Conservation (phyloP, 2,329 filamentous ascomycete genomes). For the Venturia aucupariae region DNA sequence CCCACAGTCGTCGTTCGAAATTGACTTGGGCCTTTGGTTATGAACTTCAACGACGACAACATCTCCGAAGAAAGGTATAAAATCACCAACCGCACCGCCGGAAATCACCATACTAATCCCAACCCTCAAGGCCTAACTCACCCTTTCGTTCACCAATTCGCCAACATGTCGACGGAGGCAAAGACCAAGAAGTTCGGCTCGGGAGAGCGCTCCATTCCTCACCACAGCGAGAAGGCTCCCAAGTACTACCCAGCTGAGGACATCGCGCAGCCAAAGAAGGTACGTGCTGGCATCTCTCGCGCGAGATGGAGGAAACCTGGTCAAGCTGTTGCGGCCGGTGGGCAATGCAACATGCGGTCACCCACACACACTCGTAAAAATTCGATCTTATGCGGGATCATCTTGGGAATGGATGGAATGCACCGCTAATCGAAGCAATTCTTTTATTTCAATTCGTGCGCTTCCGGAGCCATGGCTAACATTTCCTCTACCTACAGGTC, state of each 20-base stretch:
- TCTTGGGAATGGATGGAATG: background rate
- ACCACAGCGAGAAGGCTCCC: slow-evolving; percentile 82
- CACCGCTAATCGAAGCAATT: background rate
- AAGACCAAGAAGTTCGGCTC: slow-evolving; percentile 83
- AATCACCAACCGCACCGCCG: background rate
- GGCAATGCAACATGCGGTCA: background rate
- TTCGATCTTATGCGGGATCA: background rate
- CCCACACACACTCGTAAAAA: slow-evolving; percentile 8
- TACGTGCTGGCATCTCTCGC: slow-evolving; percentile 47
- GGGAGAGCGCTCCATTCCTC: slow-evolving; percentile 85
- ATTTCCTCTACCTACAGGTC: slow-evolving; percentile 51
- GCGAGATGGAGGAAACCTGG: background rate
- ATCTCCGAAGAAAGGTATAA: slow-evolving; percentile 4
- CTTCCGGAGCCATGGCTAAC: background rate
- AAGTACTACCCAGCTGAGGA: slow-evolving; percentile 99
- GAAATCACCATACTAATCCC: background rate
- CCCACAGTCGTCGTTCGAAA: background rate
- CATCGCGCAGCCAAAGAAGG: slow-evolving; percentile 82
- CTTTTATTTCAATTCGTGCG: background rate
- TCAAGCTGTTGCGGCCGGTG: background rate
- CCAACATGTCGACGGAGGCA: slow-evolving; percentile 12
- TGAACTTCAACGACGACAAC: background rate
- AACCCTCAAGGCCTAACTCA: slow-evolving; percentile 1
- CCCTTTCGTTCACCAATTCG: slow-evolving; percentile 4
- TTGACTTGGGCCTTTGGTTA: too few species aligned